Evolutionary conservation across 768 basidiomycete genomes (phyloP), one percentile per base, ranked within the genome.

Genomic region (Suillus cothurnatus): DNA sequence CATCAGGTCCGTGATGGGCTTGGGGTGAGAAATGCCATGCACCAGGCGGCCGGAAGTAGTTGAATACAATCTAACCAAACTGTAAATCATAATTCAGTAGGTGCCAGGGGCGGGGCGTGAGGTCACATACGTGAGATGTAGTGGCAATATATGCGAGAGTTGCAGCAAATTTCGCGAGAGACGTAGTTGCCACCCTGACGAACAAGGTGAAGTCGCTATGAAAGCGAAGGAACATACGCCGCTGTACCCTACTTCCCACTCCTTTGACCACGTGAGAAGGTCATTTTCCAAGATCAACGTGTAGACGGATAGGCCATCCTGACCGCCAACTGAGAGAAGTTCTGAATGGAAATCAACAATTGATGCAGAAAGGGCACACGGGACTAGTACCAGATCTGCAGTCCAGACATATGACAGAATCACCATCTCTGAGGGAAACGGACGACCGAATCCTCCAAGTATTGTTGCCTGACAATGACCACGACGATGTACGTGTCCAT

Each of bases 391-490:
- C 93, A 67, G 90, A 89, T 79, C 85, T 88, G 72, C 87, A 91
- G 73, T 91, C 90, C 61, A 94, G 73, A 11, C 89, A 78, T 6
- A 87, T 88, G 28, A 94, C 81, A 6, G 72, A 62, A 59, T 85
- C 81, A 28, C 76, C 80, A 52, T 85, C 82, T 1, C 87, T 84
- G 50, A 93, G 82, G n/a, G 84, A 71, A 6, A 95, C 82, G 23
- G 92, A 90, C 3, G 94, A 94, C 73, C 95, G 94, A 9, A 95
- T 84, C 38, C 88, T 84, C 92, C 92, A 95, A 7, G 81, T 81
- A 69, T 87, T 83, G 43, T 85, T 79, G 43, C 85, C 88, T 28
- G 91, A 91, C 55, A 91, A 82, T n/a, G 84, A 85, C 93, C 93
- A 95, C 87, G 58, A 90, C 93, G 56, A 95, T 79, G 61, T 86